Base-by-base conservation (phyloP, 768 basidiomycete species). In the Mycena polygramma region DNA sequence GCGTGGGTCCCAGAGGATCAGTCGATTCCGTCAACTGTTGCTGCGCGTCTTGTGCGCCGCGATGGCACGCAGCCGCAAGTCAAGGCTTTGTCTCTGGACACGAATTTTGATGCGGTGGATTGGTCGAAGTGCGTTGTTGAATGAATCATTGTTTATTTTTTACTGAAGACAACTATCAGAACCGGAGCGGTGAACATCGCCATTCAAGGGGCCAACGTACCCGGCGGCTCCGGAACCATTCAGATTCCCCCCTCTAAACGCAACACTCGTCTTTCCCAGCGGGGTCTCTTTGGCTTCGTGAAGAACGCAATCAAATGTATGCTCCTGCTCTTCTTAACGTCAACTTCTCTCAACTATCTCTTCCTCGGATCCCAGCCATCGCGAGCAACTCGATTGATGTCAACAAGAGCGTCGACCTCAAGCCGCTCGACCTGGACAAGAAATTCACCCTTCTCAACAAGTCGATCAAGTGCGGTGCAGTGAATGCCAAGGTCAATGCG, bases 361-460 rank as follows among this genome's bases (percentile, higher is more conserved):
- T 41, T 57, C 15, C 7, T 24, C 22, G 9, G 22, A 6, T 9
- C 13, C n/a, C 55, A 57, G 64, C 45, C 10, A 66, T 66, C 19
- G 48, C 48, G 39, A n/a, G 36, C 15, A 66, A 66, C 57, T 39
- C 57, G 11, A 10, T 55, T 68, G 73, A 81, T 39, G 62, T 80
- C 37, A 76, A 78, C 65, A 78, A 83, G 22, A 74, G 78, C 13
- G 72, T 75, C 22, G 73, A 73, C 7, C 75, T 85, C 7, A 53
- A 67, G 10, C 79, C 83, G 11, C 15, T 86, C 36, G 75, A 77
- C 46, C 73, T 83, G 20, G 63, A 81, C 74, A 75, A 81, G 70
- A 71, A 62, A 13, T 75, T 80, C 63, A 79, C 76, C 51, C 68
- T 83, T 20, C 63, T 82, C 22, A 74, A 79, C 51, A 13, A 78